Evolutionary conservation across 106 monocot species (phyloP).

Genomic region (Dioscorea zingiberensis): DNA sequence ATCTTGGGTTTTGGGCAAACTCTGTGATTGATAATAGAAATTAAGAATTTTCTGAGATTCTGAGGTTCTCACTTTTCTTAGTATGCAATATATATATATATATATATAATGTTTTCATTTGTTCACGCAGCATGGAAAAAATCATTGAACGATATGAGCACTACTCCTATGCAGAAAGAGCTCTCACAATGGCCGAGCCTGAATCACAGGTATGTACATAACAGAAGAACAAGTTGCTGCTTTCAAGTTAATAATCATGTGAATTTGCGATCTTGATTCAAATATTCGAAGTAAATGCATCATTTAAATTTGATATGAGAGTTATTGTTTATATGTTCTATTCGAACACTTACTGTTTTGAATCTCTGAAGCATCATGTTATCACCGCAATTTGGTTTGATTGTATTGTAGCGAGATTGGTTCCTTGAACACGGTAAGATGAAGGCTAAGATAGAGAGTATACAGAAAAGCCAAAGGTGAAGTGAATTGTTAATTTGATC

Average conservation of each 20-base stretch:
- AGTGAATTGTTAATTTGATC: neutral
- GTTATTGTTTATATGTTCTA: neutral
- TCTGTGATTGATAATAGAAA: no score
- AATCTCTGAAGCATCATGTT: neutral
- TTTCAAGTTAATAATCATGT: no score
- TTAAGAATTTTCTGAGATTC: no score
- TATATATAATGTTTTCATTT: neutral
- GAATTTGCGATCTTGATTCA: no score
- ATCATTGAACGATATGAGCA: constrained; percentile 45
- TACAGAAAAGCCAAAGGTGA: constrained; percentile 55
- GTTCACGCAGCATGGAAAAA: constrained; percentile 33
- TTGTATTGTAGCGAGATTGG: constrained; percentile 41
- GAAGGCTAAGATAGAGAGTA: constrained; percentile 41
- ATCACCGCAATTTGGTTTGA: neutral
- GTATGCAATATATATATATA: no score
- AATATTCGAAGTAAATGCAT: neutral
- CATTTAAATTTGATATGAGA: neutral
- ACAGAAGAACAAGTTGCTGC: no score
- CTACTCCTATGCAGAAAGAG: constrained; percentile 37
- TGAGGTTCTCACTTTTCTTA: no score
- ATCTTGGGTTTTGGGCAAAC: no score
- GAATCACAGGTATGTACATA: constrained; percentile 43
- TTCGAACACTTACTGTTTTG: no score
- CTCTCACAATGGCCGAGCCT: constrained; percentile 16
- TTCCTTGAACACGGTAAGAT: constrained; percentile 44